Evolutionary conservation across 1,284 basidiomycete genomes (phyloP).

Genomic region (Volvariella surrecta): DNA sequence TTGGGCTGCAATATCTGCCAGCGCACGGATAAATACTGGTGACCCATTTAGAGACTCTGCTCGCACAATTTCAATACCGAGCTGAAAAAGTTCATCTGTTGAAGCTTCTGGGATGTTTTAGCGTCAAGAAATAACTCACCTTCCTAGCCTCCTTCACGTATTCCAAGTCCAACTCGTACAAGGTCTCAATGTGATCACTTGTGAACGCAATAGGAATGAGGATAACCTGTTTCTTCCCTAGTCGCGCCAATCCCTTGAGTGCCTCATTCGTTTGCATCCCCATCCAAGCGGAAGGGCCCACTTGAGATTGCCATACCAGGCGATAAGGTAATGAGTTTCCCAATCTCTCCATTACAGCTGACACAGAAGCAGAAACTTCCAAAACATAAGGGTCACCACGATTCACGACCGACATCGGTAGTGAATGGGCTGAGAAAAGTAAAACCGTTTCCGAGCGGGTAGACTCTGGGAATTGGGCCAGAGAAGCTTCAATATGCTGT

Average conservation of each 20-base stretch:
- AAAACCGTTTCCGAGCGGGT: conserved; percentile 72
- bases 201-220: conserved; percentile 98
- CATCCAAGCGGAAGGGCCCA: conserved; percentile 97
- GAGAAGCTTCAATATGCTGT: conserved; percentile 78
- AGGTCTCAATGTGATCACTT: conserved; percentile 97
- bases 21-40: conserved; percentile 94
- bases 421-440: conserved; percentile 95
- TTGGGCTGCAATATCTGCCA: conserved; percentile 86
- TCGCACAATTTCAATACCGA: conserved; percentile 87
- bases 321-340: conserved; percentile 80
- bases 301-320: conserved; percentile 97
- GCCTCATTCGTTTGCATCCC: conserved; percentile 94
- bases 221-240: conserved; percentile 83
- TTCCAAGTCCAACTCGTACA: conserved; percentile 95
- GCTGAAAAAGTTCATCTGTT: conserved; percentile 35
- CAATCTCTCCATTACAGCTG: conserved; percentile 82
- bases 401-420: conserved; percentile 96
- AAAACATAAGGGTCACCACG: conserved; percentile 96
- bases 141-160: conserved; percentile 87
- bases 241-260: conserved; percentile 85
- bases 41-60: conserved; percentile 95
- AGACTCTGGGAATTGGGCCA: conserved; percentile 74
- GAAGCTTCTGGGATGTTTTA: conserved; percentile 10
- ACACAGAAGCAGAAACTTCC: conserved; percentile 92
- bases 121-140: conserved; percentile 38